Evolutionary conservation across 805 yeast species (phyloP), one percentile per base, ranked within the genome.

Genomic region (Jamesozyma gamospora): DNA sequence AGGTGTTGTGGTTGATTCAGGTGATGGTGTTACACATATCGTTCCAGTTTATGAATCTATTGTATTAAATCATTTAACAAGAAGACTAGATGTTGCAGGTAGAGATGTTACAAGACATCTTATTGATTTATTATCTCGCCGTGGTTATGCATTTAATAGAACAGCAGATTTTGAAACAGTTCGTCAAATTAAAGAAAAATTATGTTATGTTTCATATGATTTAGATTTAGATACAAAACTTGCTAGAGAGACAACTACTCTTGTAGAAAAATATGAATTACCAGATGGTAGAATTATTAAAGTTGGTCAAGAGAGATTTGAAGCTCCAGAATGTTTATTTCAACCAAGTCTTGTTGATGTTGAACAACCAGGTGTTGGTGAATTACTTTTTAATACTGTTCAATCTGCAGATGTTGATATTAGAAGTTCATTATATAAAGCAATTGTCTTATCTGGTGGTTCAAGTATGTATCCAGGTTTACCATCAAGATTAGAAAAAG

Each of bases 91-190:
- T 62, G 95, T 92, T 45, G 98, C 98, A 4, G 98, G 98, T 52
- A 77, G 98, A 62, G 98, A 92, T 57, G 96, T 92, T 35, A 92
- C 98, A n/a, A 77, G 96, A 56, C 86, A 92, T 63, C 71, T 92
- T 64, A 88, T 92, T 64, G 92, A 82, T 54, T 70, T 92, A 49
- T 70, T 92, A 53, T 75, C 94, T 46, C 85, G 97, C 65, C 79
- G 96, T 52, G 98, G 98, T 34, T 92, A 92, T 62, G 96, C 97
- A 3, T 90, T 92, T 66, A 92, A 92, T 69, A 78, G 98, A 70
- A 88, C 95, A 32, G 97, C 98, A 9, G 98, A 92, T 69, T 94
- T 94, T 55, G 98, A 92, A 66, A 92, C 97, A 2, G 96, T 92
- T 35, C 85, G 98, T 58, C 96, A 87, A 66, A 90, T 92, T 58